These are phyloP conservation scores for Ustilago nuda DNA, from an alignment of 1,284 basidiomycete species.

Conservation along the genomic window DNA sequence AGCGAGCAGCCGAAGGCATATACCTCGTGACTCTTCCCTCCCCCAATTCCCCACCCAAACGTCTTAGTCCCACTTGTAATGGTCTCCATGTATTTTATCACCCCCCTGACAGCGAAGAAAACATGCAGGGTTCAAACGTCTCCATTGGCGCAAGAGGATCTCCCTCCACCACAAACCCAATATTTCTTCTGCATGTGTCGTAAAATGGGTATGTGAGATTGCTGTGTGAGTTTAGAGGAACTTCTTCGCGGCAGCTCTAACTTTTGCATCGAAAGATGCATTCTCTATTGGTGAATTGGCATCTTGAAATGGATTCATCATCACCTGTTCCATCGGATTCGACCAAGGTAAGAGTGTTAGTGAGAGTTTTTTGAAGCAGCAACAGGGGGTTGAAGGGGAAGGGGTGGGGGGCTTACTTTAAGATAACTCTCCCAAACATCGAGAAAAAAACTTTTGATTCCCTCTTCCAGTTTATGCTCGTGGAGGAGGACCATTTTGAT, in stretches of 20 bases:
- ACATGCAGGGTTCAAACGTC: not conserved
- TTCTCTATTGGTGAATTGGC: slow-evolving; percentile 58
- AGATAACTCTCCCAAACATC: slow-evolving; percentile 67
- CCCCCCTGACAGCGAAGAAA: no score
- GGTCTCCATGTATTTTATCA: not conserved
- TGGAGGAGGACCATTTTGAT: slow-evolving; percentile 66
- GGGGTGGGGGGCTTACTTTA: slow-evolving; percentile 50
- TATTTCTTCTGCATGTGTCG: not conserved
- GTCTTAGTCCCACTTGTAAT: not conserved
- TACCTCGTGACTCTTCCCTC: not conserved
- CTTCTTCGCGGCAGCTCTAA: slow-evolving; percentile 60
- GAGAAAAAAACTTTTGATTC: slow-evolving; percentile 66
- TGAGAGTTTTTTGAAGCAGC: not conserved
- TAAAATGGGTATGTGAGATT: slow-evolving; percentile 8
- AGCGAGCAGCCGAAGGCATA: not conserved
- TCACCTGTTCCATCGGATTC: slow-evolving; percentile 26
- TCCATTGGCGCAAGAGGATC: not conserved
- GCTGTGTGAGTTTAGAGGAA: slow-evolving; percentile 45
- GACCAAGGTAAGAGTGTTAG: not conserved
- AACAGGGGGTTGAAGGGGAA: not conserved
- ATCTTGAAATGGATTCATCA: slow-evolving; percentile 66
- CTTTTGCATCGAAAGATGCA: slow-evolving; percentile 55
- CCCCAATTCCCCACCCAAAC: not conserved
- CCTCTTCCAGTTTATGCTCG: slow-evolving; percentile 68
- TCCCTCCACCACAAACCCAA: not conserved